phyloP scores from a whole-genome alignment of 257 asterid genomes.

The Buddleja alternifolia region DNA sequence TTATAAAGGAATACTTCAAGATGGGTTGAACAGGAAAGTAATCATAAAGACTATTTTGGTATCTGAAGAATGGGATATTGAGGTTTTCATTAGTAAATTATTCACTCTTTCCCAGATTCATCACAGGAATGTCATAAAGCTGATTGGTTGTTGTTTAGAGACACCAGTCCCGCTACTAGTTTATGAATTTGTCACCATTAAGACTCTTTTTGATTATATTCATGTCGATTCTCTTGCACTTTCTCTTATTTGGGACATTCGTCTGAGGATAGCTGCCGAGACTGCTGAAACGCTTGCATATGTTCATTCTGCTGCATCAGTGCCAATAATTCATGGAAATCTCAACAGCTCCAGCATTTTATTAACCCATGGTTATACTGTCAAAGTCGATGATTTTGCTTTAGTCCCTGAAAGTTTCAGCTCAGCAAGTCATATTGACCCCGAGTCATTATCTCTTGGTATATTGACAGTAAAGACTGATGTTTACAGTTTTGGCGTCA shows the following conservation, averaged over 20 bases:
- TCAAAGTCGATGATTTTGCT: conserved; percentile 25
- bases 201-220: conserved; percentile 31
- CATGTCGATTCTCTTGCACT: background rate
- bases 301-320: conserved; percentile 20
- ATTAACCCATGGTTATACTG: conserved; percentile 17
- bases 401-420: background rate
- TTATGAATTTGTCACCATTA: conserved; percentile 13
- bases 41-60: conserved; percentile 11
- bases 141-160: conserved; percentile 42
- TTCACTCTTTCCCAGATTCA: conserved; percentile 24
- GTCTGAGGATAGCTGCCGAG: too few relatives aligned
- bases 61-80: conserved; percentile 6
- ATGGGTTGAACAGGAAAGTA: conserved; percentile 7
- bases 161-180: conserved; percentile 32
- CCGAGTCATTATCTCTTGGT: conserved; percentile 11
- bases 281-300: conserved; percentile 29
- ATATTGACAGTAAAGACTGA: conserved; percentile 25
- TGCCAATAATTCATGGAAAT: conserved; percentile 27
- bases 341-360: conserved; percentile 34
- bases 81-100: conserved; percentile 26
- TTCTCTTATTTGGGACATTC: conserved; percentile 37
- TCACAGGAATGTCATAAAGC: conserved; percentile 36
- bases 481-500: conserved; percentile 37
- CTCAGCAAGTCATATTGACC: conserved; percentile 15
- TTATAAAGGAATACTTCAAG: conserved; percentile 27